Percentiles rank a stretch among this genome's conserved stretches.
Evolutionary conservation across 2,329 filamentous ascomycete species (phyloP).

Genomic region (Penicillium palitans): DNA sequence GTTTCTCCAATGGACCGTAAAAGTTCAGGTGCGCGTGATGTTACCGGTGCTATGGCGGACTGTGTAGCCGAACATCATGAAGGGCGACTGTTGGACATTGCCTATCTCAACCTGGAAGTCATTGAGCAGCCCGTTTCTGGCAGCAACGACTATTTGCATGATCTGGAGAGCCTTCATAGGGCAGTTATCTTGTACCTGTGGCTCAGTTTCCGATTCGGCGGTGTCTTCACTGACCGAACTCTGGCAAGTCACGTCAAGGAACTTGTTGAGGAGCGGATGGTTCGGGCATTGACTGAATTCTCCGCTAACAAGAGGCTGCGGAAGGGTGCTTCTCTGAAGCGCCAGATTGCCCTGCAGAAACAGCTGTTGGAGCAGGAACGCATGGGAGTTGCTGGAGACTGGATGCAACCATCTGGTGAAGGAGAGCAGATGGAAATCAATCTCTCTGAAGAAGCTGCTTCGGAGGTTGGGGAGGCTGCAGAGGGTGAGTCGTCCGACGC

Average conservation of each 20-base stretch:
- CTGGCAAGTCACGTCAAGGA: constrained; percentile 78
- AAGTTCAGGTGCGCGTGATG: constrained; percentile 42
- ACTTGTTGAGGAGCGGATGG: constrained; percentile 75
- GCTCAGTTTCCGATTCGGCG: constrained; percentile 85
- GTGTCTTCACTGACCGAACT: constrained; percentile 72
- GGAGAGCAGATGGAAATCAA: constrained; percentile 13
- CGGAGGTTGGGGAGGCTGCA: constrained; percentile 1
- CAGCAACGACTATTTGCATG: constrained; percentile 60
- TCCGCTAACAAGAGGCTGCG: constrained; percentile 47
- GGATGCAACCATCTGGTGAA: constrained; percentile 14
- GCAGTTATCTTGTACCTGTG: constrained; percentile 83
- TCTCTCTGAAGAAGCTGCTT: constrained; percentile 20
- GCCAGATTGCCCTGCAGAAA: constrained; percentile 41
- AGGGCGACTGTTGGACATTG: constrained; percentile 71
- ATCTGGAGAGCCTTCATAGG: constrained; percentile 77
- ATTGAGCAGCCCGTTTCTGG: constrained; percentile 59
- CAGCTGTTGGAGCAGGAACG: constrained; percentile 33
- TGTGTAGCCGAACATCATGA: constrained; percentile 67
- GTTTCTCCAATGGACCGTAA: constrained; percentile 66
- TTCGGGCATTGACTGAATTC: constrained; percentile 61
- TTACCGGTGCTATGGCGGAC: constrained; percentile 65
- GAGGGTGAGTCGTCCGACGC: not conserved
- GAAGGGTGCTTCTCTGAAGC: constrained; percentile 40
- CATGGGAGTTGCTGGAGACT: constrained; percentile 26
- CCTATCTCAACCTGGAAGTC: constrained; percentile 68